Evolutionary conservation across 2,329 filamentous ascomycete species (phyloP), one percentile per base, ranked within the genome.

Genomic region (Venturia asperata): DNA sequence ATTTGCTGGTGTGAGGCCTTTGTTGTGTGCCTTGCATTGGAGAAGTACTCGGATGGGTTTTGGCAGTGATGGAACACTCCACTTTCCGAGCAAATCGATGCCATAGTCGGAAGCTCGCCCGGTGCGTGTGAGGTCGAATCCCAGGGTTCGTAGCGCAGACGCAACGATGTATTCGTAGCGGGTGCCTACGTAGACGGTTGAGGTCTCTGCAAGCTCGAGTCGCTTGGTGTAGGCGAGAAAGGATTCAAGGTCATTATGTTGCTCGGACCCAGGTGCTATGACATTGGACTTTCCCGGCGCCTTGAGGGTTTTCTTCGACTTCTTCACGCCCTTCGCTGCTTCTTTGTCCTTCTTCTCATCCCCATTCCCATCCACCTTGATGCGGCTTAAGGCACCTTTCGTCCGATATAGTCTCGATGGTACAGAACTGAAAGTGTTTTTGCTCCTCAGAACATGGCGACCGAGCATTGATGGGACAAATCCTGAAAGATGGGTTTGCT

Each of bases 131-230:
- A 92, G 80, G 27, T 77, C 75, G 77, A 93, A 89, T 64, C 87
- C 86, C 63, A 89, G 82, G 1, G 77, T 75, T 3, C 80, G 71
- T 0, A 93, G 81, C 0, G 83, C 76, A 4, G 75, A 72, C 6
- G 83, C 81, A 3, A 86, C 83, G 0, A 80, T 85, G 77, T 93
- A 93, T 74, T 94, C 90, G 77, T 90, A 93, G 73, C 83, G 84
- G 0, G 89, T 93, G 68, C 90, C 90, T 52, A 86, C 78, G 72
- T 86, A 92, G 56, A 85, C 81, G 0, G 84, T 85, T 19, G 83
- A 85, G 5, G 74, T 76, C 0, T 78, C 74, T 68, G 84, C 80
- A 27, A 91, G 79, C 0, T 81, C 79, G 0, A 77, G 81, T 62
- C 82, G 82, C 24, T 80, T 73, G 5, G 86, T 86, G 73, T 92